phyloP scores from a whole-genome alignment of 1,284 basidiomycete species.

The Spongiforma sp. region DNA sequence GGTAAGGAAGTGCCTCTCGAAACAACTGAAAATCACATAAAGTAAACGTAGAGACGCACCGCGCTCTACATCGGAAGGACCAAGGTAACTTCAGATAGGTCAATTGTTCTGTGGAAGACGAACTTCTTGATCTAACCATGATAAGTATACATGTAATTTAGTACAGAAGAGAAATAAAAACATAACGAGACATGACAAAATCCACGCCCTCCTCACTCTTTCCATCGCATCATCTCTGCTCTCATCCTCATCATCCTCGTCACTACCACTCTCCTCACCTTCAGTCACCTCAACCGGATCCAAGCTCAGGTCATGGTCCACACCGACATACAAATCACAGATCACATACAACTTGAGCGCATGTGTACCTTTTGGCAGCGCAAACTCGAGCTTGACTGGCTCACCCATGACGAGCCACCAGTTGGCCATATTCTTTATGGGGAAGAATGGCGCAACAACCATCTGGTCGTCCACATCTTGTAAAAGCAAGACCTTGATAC shows the following conservation, averaged over 20 bases:
- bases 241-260: constrained; percentile 64
- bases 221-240: constrained; percentile 42
- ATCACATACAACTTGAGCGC: constrained; percentile 85
- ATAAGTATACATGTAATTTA: too few species aligned
- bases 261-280: constrained; percentile 84
- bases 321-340: constrained; percentile 89
- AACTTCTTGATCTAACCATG: too few species aligned
- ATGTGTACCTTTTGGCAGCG: constrained; percentile 83
- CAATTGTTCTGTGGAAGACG: too few species aligned
- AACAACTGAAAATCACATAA: too few species aligned
- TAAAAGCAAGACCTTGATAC: constrained; percentile 82
- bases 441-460: constrained; percentile 93
- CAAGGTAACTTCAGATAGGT: too few species aligned
- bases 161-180: not conserved
- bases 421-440: constrained; percentile 86
- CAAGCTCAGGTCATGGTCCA: constrained; percentile 88
- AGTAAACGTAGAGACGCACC: too few species aligned
- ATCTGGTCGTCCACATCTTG: constrained; percentile 82
- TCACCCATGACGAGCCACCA: constrained; percentile 99
- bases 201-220: constrained; percentile 42
- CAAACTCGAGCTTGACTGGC: constrained; percentile 89
- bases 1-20: too few species aligned
- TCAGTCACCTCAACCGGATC: constrained; percentile 85
- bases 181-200: not conserved
- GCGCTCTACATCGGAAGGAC: too few species aligned